Conservation (phyloP, 2,329 filamentous ascomycete genomes). For the Metarhizium sp. region DNA sequence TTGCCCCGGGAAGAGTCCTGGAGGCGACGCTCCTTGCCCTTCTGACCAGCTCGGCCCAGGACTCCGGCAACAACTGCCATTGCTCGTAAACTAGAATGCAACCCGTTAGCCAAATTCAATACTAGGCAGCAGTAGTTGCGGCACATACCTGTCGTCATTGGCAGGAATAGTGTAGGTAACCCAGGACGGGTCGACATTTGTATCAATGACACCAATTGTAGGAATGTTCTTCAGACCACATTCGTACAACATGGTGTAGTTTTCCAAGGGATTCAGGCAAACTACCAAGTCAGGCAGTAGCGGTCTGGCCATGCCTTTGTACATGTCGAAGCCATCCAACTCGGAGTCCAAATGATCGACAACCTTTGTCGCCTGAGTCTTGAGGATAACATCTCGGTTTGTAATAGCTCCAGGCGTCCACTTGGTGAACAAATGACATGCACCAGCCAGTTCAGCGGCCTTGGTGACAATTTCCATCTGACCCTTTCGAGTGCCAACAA, state of each 20-base stretch:
- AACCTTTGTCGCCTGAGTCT: slow-evolving; percentile 58
- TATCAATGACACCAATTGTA: slow-evolving; percentile 91
- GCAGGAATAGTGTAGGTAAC: slow-evolving; percentile 95
- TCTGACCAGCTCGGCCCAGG: slow-evolving; percentile 73
- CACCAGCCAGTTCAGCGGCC: slow-evolving; percentile 67
- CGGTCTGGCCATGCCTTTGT: slow-evolving; percentile 52
- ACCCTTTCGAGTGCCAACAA: slow-evolving; percentile 77
- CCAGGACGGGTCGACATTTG: slow-evolving; percentile 83
- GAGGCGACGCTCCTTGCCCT: slow-evolving; percentile 60
- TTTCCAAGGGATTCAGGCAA: slow-evolving; percentile 87
- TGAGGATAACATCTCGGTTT: slow-evolving; percentile 85
- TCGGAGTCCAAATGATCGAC: slow-evolving; percentile 64
- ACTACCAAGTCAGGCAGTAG: slow-evolving; percentile 85
- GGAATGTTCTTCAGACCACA: slow-evolving; percentile 82
- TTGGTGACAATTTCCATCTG: slow-evolving; percentile 74
- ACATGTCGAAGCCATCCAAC: slow-evolving; percentile 52
- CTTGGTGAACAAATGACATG: slow-evolving; percentile 82
- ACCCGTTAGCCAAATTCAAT: slow-evolving; percentile 14
- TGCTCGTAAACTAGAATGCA: slow-evolving; percentile 57
- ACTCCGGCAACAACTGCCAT: slow-evolving; percentile 76
- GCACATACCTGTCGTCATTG: slow-evolving; percentile 79
- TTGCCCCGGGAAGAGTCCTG: slow-evolving; percentile 50
- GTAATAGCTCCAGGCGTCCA: slow-evolving; percentile 92
- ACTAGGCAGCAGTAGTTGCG: neutral
- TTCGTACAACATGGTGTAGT: slow-evolving; percentile 83